Evolutionary conservation across 1,139 yeast genomes (phyloP), one percentile per base, ranked within the genome.

Genomic region (Chernovozyma aurita): DNA sequence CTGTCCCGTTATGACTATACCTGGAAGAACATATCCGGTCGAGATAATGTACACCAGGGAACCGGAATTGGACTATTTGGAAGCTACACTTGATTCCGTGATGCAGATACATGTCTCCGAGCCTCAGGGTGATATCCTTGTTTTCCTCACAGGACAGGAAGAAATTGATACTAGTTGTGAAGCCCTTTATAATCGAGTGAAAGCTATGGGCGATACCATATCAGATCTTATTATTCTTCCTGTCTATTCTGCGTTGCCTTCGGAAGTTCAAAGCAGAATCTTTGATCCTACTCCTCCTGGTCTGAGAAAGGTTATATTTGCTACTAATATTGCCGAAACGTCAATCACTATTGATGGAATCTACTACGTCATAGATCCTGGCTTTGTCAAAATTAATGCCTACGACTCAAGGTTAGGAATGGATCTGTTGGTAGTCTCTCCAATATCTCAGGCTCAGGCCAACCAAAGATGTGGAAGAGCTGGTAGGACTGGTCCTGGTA

Each of bases 81-180:
- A 84, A 28, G 85, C 95, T 0, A 78, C 92, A 0, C 65, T 87
- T 35, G 90, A 85, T 54, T 76, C 95, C 2, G 86, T 86, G 4
- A 65, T 87, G 52, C 94, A 86, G 49, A 85, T 87, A 29, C 96
- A 87, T 53, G 64, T 82, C 14, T 74, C 86, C 8, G 94, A 85
- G 49, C 80, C 82, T 0, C 65, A 70, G 2, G 96, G 96, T 28
- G 96, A 87, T 55, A 85, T 87, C 26, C 59, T 87, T 31, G 95
- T 87, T 7, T 87, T 87, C 51, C 63, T 87, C 42, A 86, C 96
- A 0, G 96, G 96, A 53, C 92, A 86, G 52, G 96, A 87, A 42
- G 96, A 87, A 53, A 90, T 90, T 52, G 98, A 90, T 51, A 81
- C 95, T 0, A 80, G 94, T 41, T 85, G 94, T 52, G 95, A 86